phyloP scores from a whole-genome alignment of 2,329 filamentous ascomycete genomes.

The Neonectria coccinea region DNA sequence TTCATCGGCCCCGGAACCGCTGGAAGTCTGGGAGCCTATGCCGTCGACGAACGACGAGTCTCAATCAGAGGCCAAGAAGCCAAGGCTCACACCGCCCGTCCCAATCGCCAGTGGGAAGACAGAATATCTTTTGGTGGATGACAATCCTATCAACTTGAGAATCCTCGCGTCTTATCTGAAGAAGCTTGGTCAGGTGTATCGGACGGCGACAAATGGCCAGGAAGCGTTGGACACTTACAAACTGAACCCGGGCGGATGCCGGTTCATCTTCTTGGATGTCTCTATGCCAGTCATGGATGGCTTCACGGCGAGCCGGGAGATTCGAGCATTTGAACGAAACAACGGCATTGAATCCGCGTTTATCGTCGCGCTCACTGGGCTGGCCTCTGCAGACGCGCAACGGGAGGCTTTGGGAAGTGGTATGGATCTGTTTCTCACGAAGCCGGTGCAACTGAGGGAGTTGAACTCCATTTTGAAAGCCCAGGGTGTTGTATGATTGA shows the following conservation, averaged over 20 bases:
- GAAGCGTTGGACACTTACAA: slow-evolving; percentile 50
- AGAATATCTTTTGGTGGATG: slow-evolving; percentile 38
- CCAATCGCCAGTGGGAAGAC: neutral
- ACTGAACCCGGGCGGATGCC: slow-evolving; percentile 39
- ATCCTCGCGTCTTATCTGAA: slow-evolving; percentile 47
- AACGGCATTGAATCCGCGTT: slow-evolving; percentile 54
- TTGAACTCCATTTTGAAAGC: slow-evolving; percentile 40
- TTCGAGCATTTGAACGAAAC: slow-evolving; percentile 61
- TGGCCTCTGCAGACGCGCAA: slow-evolving; percentile 61
- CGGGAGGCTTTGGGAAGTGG: slow-evolving; percentile 65
- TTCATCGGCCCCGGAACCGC: neutral
- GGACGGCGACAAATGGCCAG: slow-evolving; percentile 50
- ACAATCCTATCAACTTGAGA: slow-evolving; percentile 40
- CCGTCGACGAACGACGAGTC: neutral
- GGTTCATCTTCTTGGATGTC: slow-evolving; percentile 60
- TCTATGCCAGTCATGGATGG: slow-evolving; percentile 70
- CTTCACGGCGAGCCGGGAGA: slow-evolving; percentile 60
- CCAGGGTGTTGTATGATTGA: neutral
- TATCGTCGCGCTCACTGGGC: slow-evolving; percentile 65
- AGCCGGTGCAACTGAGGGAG: slow-evolving; percentile 61
- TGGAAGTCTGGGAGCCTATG: neutral
- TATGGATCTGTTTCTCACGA: slow-evolving; percentile 66
- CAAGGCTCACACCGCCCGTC: neutral
- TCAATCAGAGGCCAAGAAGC: neutral
- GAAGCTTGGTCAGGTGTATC: slow-evolving; percentile 47